Evolutionary conservation across 257 asterid genomes (phyloP).

Genomic region (Petunia secreta): DNA sequence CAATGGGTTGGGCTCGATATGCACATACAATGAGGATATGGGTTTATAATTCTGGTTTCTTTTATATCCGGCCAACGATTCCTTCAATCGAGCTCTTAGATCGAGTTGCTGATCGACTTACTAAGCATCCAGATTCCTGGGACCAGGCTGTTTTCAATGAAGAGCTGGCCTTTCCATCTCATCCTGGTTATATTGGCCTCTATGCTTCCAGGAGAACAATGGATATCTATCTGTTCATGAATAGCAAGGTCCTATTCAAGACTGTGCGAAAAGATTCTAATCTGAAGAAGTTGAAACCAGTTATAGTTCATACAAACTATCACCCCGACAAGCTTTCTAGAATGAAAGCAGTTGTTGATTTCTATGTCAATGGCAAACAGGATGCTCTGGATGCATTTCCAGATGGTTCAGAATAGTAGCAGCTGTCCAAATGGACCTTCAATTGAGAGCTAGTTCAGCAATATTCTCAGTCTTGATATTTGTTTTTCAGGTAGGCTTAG

Average conservation of each 20-base stretch:
- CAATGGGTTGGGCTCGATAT: conserved; percentile 43
- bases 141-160: conserved; percentile 44
- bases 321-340: conserved; percentile 40
- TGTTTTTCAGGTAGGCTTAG: conserved; percentile 26
- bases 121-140: conserved; percentile 31
- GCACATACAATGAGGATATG: conserved; percentile 42
- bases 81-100: conserved; percentile 39
- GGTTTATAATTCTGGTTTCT: conserved; percentile 41
- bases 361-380: conserved; percentile 36
- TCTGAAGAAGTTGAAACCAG: conserved; percentile 39
- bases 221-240: conserved; percentile 41
- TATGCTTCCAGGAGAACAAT: conserved; percentile 39
- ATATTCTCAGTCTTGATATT: conserved; percentile 23
- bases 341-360: conserved; percentile 41
- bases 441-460: conserved; percentile 20
- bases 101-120: conserved; percentile 40
- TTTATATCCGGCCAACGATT: conserved; percentile 37
- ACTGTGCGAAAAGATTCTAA: conserved; percentile 31
- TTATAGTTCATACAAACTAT: conserved; percentile 37
- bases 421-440: not conserved
- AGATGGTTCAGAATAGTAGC: conserved; percentile 32
- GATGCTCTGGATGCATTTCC: conserved; percentile 40
- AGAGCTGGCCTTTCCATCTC: conserved; percentile 37
- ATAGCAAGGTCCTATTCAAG: conserved; percentile 42
- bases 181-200: conserved; percentile 38